Conservation (phyloP, 331 rosid species). For the Saraca asoca region DNA sequence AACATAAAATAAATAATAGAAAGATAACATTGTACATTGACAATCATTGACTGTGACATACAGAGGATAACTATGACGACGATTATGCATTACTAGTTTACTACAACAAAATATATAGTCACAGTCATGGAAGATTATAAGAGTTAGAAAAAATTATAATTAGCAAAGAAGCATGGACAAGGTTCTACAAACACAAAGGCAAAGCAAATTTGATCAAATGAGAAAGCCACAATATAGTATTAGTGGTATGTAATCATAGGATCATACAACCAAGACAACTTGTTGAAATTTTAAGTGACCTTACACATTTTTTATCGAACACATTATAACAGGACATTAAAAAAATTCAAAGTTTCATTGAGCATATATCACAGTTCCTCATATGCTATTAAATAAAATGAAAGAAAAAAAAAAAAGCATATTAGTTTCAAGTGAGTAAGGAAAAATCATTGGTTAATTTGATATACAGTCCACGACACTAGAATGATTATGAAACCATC, state of each 20-base stretch:
- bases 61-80: neutral
- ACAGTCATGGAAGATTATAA: neutral
- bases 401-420: neutral
- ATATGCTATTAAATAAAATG: no score
- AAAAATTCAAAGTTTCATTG: neutral
- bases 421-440: constrained; percentile 1
- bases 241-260: neutral
- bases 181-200: neutral
- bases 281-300: neutral
- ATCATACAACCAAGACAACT: constrained; percentile 12
- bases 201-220: neutral
- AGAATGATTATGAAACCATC: constrained; percentile 6
- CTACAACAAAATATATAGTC: constrained; percentile 1
- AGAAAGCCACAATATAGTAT: constrained; percentile 14
- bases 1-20: constrained; percentile 1
- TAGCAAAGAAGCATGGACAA: neutral
- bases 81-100: constrained; percentile 13
- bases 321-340: constrained; percentile 3
- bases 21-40: no score
- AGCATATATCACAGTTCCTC: neutral
- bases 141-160: constrained; percentile 15
- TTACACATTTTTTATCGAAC: neutral
- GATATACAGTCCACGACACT: constrained; percentile 5
- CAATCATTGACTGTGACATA: constrained; percentile 21
- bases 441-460: constrained; percentile 4